Conservation (phyloP, 2,329 filamentous ascomycete species). For the Penicillium sp. region DNA sequence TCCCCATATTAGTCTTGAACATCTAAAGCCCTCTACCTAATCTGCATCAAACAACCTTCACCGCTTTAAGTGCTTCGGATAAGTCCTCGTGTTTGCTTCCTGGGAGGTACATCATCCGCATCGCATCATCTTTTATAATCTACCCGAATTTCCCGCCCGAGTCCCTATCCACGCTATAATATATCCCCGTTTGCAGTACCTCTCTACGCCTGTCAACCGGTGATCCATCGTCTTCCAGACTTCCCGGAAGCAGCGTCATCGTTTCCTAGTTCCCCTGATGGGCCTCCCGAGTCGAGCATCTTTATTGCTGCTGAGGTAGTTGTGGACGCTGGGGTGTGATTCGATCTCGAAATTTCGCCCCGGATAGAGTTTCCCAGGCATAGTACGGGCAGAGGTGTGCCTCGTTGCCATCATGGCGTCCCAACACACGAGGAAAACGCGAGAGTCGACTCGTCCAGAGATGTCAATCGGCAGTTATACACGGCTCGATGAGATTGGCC, state of each 20-base stretch:
- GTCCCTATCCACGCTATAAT: conserved; percentile 20
- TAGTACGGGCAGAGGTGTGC: conserved; percentile 17
- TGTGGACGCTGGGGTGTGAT: conserved; percentile 31
- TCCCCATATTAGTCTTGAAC: conserved; percentile 4
- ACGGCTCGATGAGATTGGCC: conserved; percentile 85
- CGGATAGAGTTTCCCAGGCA: conserved; percentile 13
- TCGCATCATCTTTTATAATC: conserved; percentile 4
- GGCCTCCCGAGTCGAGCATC: conserved; percentile 28
- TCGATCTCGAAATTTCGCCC: conserved; percentile 10
- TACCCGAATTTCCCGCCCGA: conserved; percentile 4
- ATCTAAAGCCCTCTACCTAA: not conserved
- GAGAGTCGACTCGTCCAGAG: conserved; percentile 32
- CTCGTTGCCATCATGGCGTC: conserved; percentile 42
- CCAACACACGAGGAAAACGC: conserved; percentile 43
- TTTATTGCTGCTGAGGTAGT: conserved; percentile 36
- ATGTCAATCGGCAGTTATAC: conserved; percentile 69
- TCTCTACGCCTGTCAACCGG: conserved; percentile 13
- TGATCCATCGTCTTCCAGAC: conserved; percentile 17
- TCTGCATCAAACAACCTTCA: conserved; percentile 1
- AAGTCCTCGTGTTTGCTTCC: not conserved
- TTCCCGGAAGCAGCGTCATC: conserved; percentile 13
- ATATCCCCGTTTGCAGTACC: conserved; percentile 1
- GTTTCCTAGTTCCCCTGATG: conserved; percentile 31
- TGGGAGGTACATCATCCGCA: conserved; percentile 2
- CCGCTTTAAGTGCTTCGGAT: conserved; percentile 8